Evolutionary conservation across 495 filamentous ascomycete genomes (phyloP), one percentile per base, ranked within the genome.

Genomic region (Terfezia boudieri): DNA sequence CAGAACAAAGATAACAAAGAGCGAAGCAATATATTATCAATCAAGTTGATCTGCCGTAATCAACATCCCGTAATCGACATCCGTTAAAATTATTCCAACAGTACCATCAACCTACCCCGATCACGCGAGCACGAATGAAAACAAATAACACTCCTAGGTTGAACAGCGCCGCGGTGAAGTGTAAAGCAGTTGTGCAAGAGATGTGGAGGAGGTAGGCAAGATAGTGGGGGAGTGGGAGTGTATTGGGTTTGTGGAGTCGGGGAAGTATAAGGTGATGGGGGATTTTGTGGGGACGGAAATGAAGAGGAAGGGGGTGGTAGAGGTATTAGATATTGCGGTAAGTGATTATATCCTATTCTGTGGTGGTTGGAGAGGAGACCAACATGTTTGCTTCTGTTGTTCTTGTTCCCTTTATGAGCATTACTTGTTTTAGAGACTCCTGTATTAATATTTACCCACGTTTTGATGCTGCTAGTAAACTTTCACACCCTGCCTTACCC

Each of bases 251-350:
- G 92, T 90, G 9, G 90, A 94, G 62, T 92, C 90, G 0, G 92
- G 90, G 17, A 84, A 83, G 38, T 94, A 84, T 71, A 98, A 94
- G 70, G 77, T 75, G n/a, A 64, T 98, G 55, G 83, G 79, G 26
- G 90, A 96, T 58, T 84, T 98, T 59, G 74, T 95, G 32, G 81
- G 79, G 49, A 77, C 77, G 55, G 86, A 96, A 69, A 95, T 89
- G 9, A 93, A 84, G 58, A 89, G 90, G 12, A 74, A 84, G 64
- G 90, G 89, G 54, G 75, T 85, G 58, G 83, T 93, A 11, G 90
- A 96, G 67, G 86, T 96, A 8, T 64, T 96, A 59, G 88, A 98
- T 69, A 94, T 92, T 83, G 84, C 90, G 23, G 87, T 32, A 7
- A 32, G 17, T 46, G 41, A 20, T 20, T 20, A 20, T 46, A 20